Base-by-base conservation (phyloP, 2,329 filamentous ascomycete species). In the Epichloe amarillans region DNA sequence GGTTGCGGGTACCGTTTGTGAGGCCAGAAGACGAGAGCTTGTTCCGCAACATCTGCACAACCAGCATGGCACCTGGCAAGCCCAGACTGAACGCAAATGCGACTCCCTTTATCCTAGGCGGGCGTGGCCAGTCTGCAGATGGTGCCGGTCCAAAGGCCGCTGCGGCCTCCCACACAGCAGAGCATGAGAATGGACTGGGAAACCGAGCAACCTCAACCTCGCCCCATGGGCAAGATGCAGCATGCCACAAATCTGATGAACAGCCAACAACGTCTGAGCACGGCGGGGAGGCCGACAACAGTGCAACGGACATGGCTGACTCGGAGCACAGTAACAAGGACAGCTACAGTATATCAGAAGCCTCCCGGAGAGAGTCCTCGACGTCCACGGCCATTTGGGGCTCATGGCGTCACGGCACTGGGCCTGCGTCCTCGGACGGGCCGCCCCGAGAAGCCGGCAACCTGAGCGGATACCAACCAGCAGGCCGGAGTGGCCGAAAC, bases 1-100 rank as follows among this genome's bases (percentile, higher is more conserved):
- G 91, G 61, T 73, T 97, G 12, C 89, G 87, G 15, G 84, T 98
- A 36, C 93, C 93, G 2, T 85, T 98, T 57, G 89, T 95, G 40
- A 82, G 93, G 30, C 93, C 93, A 0, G 93, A 97, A 65, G 84
- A 95, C 59, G 88, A 95, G 51, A 74, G 72, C 3, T 69, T 81
- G 0, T 97, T 94, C 70, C 93, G 86, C 59, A 79, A 83, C 58
- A 75, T 97, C 46, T 80, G 73, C 59, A 89, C 85, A 2, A 73
- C 74, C 41, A 77, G 75, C 52, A 55, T 75, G n/a, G 54, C 70
- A 8, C 72, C 75, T 0, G 77, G 76, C 54, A 80, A 72, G 61
- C 73, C 74, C 8, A 80, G 77, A 55, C 67, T 83, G 30, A 83
- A 84, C 37, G 77, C 77, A 23, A 71, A 61, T 36, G 70, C 70